These are phyloP conservation scores for Henckelia pumila DNA, from an alignment of 257 asterid genomes.

Conservation along the genomic window DNA sequence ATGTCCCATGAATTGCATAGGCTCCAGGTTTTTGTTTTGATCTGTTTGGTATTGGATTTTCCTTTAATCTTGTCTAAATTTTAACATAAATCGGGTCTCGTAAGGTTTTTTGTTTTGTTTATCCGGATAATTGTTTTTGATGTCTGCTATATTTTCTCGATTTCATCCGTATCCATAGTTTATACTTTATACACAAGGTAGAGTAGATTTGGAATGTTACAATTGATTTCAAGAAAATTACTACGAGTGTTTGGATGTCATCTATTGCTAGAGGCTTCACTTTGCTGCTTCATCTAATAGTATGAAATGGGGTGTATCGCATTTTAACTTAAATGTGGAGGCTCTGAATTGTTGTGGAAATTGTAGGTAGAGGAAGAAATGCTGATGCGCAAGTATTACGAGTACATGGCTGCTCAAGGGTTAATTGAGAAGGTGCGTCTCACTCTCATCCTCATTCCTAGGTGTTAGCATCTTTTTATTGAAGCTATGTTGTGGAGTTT, in stretches of 20 bases:
- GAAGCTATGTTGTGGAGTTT: not conserved
- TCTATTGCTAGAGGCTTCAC: not conserved
- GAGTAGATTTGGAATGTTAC: not conserved
- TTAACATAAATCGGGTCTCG: not conserved
- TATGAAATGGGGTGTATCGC: not conserved
- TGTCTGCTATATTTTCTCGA: not conserved
- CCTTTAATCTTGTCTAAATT: not conserved
- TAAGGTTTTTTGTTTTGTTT: not conserved
- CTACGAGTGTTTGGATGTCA: not conserved
- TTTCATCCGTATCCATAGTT: not conserved
- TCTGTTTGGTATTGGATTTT: not conserved
- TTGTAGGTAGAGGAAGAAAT: constrained; percentile 88
- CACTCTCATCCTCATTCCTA: constrained; percentile 11
- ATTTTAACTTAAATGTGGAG: not conserved
- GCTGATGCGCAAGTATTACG: constrained; percentile 87
- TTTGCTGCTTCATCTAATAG: not conserved
- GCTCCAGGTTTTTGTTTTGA: constrained; percentile 54
- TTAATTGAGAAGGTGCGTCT: constrained; percentile 43
- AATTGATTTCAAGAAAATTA: constrained; percentile 8
- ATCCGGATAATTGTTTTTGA: not conserved
- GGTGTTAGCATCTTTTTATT: not conserved
- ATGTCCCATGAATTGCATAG: constrained; percentile 76
- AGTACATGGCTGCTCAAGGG: constrained; percentile 71
- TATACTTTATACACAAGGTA: not conserved
- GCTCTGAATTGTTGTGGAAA: constrained; percentile 18